Evolutionary conservation across 306 rosid genomes (phyloP).

Genomic region (Senna tora): DNA sequence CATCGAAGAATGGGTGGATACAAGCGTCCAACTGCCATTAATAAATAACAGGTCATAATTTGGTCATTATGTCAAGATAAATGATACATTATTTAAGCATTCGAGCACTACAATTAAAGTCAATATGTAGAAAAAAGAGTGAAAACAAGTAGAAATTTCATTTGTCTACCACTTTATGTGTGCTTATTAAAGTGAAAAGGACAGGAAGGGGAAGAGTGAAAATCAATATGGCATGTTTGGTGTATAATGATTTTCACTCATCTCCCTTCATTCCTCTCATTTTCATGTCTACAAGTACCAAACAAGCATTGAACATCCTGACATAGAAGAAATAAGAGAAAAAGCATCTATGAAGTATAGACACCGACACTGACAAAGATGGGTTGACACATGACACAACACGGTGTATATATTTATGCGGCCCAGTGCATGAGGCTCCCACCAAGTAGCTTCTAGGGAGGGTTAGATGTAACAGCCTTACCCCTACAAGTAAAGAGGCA

Average conservation of each 20-base stretch:
- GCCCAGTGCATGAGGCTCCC: too few species aligned
- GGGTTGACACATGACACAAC: too few species aligned
- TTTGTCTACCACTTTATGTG: not conserved
- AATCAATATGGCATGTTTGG: not conserved
- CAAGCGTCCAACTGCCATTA: constrained; percentile 60
- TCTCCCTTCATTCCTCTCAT: constrained; percentile 1
- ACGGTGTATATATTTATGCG: too few species aligned
- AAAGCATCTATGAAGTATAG: not conserved
- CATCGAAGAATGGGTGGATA: constrained; percentile 65
- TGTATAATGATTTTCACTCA: not conserved
- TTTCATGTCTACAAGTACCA: not conserved
- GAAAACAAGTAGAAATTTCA: not conserved
- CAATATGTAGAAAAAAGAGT: not conserved
- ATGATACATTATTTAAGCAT: not conserved
- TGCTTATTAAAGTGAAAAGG: not conserved
- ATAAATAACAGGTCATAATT: not conserved
- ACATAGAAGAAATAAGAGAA: not conserved
- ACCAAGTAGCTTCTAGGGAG: too few species aligned
- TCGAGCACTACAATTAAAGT: not conserved
- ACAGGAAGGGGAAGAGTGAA: not conserved
- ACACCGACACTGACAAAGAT: too few species aligned
- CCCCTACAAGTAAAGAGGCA: too few species aligned
- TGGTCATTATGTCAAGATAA: constrained; percentile 11
- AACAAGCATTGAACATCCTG: not conserved
- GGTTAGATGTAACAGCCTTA: too few species aligned